Evolutionary conservation across 192 early-diverging fungal genomes (phyloP).

Genomic region (Borealophlyctis nickersoniae): DNA sequence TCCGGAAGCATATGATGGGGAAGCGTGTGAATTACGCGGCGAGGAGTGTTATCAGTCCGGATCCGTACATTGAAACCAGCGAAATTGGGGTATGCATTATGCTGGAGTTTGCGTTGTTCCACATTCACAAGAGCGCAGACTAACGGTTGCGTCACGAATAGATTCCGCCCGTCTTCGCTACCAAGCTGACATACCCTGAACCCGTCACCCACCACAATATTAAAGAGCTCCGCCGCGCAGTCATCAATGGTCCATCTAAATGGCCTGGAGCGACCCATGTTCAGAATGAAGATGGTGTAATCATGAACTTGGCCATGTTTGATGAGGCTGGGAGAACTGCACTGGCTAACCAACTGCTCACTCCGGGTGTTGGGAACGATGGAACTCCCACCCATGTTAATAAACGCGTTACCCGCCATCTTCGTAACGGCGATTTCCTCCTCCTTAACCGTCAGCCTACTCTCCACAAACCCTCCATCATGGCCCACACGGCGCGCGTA

Average conservation of each 20-base stretch:
- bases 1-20: slow-evolving; percentile 99
- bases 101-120: no score
- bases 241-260: slow-evolving; percentile 90
- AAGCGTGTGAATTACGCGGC: slow-evolving; percentile 99
- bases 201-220: slow-evolving; percentile 96
- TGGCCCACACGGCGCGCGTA: slow-evolving; percentile 93
- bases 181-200: slow-evolving; percentile 93
- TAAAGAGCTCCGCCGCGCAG: slow-evolving; percentile 81
- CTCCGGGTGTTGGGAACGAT: slow-evolving; percentile 25
- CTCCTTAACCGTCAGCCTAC: slow-evolving; percentile 99
- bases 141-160: not conserved
- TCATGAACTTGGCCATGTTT: slow-evolving; percentile 75
- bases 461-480: slow-evolving; percentile 98
- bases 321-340: slow-evolving; percentile 87
- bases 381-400: slow-evolving; percentile 66
- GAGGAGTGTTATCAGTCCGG: slow-evolving; percentile 95
- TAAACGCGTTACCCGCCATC: slow-evolving; percentile 96
- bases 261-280: slow-evolving; percentile 97
- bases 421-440: slow-evolving; percentile 95
- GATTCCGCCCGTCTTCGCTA: slow-evolving; percentile 95
- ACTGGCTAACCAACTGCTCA: slow-evolving; percentile 86
- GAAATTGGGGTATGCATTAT: slow-evolving; percentile 87
- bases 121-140: no score
- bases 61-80: slow-evolving; percentile 94
- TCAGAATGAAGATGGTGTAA: slow-evolving; percentile 91